Evolutionary conservation across 2,329 filamentous ascomycete genomes (phyloP).

Genomic region (Epichloe sibirici): DNA sequence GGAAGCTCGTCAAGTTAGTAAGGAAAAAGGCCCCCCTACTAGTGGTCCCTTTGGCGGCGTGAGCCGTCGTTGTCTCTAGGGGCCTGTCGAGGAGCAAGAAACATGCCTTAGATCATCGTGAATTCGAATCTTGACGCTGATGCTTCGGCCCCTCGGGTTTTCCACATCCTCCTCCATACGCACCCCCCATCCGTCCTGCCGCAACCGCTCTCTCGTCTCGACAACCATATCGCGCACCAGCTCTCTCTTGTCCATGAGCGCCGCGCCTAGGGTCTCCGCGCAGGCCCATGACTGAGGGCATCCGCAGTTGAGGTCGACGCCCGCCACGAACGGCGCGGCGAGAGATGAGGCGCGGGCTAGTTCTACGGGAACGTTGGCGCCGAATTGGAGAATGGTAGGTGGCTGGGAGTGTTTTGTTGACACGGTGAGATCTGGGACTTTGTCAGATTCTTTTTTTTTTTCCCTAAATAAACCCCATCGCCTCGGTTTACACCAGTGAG

Average conservation of each 20-base stretch:
- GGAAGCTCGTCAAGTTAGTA: background rate
- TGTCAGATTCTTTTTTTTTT: background rate
- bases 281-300: constrained; percentile 65
- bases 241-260: constrained; percentile 53
- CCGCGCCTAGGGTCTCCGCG: constrained; percentile 53
- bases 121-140: constrained; percentile 60
- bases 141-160: constrained; percentile 37
- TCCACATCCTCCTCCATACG: constrained; percentile 29
- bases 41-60: too few species aligned
- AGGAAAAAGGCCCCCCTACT: background rate
- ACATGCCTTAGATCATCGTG: constrained; percentile 47
- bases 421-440: constrained; percentile 44
- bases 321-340: constrained; percentile 47
- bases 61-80: too few species aligned
- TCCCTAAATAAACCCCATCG: background rate
- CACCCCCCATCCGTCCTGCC: constrained; percentile 40
- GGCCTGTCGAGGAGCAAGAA: background rate
- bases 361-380: constrained; percentile 48
- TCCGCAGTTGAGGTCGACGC: constrained; percentile 60
- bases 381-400: constrained; percentile 56
- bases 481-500: too few species aligned
- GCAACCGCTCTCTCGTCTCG: constrained; percentile 40
- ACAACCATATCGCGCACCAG: constrained; percentile 54
- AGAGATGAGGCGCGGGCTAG: constrained; percentile 50
- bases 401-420: constrained; percentile 39